Base-by-base conservation (phyloP, 2,329 filamentous ascomycete genomes). In the Penicillium sp. region DNA sequence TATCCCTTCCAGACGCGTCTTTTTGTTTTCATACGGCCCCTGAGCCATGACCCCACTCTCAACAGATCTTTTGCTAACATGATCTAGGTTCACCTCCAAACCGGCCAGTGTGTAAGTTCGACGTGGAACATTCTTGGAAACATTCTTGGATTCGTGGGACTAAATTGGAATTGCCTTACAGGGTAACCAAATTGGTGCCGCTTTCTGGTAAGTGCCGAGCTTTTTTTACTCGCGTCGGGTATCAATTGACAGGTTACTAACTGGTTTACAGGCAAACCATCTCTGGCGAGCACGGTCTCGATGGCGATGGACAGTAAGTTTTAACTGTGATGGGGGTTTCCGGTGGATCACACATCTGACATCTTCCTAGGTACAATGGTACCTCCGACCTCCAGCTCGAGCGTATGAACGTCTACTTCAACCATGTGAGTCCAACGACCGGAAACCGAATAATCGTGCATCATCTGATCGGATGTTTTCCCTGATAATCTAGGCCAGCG, bases 111-210 rank as follows among this genome's bases (percentile, higher is more conserved):
- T 85, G 93, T 97, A 87, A 83, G 88, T 86, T 62, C 58, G 50
- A 64, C 43, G 45, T 37, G 54, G 42, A 54, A 47, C 55, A 51
- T 54, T 48, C 38, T 49, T 50, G 38, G 41, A 40, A 48, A 37
- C 47, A 23, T 38, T 58, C 27, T 61, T 57, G 40, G 50, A 49
- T 57, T 43, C 42, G 38, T 62, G 50, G 58, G 48, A 65, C 67
- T 73, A 65, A 71, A 67, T 61, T 54, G 60, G 61, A 56, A 69
- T 61, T 68, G 72, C 67, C 56, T 50, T 51, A 71, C 73, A 97
- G 93, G 94, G 94, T 87, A 99, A 99, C 90, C 94, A 99, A 91
- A 96, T 97, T 73, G 94, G 94, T 93, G 94, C 94, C 85, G 94
- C 94, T 82, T 99, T 99, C 87, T 99, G 94, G 89, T 91, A 81